These are phyloP conservation scores for Aspergillus carlsbadensis DNA, from an alignment of 495 filamentous ascomycete species.

Conservation along the genomic window DNA sequence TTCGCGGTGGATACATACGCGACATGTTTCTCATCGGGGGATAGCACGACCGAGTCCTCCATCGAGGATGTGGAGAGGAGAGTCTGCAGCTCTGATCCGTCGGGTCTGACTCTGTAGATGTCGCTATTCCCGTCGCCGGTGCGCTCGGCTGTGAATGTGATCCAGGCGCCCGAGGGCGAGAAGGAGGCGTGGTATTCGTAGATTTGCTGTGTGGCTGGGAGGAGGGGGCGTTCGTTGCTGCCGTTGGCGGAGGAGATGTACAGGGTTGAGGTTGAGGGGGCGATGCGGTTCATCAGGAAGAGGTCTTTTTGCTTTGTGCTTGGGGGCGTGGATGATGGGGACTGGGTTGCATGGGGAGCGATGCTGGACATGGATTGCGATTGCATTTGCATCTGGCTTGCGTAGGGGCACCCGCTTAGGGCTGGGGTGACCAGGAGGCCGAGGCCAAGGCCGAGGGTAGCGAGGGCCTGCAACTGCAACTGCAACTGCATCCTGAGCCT, in stretches of 20 bases:
- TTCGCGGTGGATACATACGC: constrained; percentile 30
- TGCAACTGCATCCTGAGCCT: no score
- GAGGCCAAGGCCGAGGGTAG: no score
- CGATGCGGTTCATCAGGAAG: constrained; percentile 37
- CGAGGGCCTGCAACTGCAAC: no score
- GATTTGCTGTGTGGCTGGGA: constrained; percentile 23
- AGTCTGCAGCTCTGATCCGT: constrained; percentile 26
- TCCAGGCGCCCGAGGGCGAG: constrained; percentile 32
- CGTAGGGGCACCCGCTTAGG: no score
- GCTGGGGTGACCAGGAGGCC: no score
- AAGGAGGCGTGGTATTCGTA: constrained; percentile 40
- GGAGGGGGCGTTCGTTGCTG: constrained; percentile 28
- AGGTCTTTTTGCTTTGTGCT: constrained; percentile 21
- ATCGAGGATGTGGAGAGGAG: constrained; percentile 22
- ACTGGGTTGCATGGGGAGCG: no score
- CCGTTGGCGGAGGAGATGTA: constrained; percentile 36
- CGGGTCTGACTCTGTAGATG: constrained; percentile 27
- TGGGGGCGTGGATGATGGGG: no score
- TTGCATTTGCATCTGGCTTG: no score
- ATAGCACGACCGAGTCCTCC: constrained; percentile 28
- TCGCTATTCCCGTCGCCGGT: constrained; percentile 32
- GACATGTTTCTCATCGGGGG: constrained; percentile 26
- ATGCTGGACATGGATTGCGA: no score
- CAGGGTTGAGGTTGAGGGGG: constrained; percentile 27
- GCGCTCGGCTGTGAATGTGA: constrained; percentile 30